phyloP scores from a whole-genome alignment of 805 yeast species.

The Wickerhamiella slavikovae region DNA sequence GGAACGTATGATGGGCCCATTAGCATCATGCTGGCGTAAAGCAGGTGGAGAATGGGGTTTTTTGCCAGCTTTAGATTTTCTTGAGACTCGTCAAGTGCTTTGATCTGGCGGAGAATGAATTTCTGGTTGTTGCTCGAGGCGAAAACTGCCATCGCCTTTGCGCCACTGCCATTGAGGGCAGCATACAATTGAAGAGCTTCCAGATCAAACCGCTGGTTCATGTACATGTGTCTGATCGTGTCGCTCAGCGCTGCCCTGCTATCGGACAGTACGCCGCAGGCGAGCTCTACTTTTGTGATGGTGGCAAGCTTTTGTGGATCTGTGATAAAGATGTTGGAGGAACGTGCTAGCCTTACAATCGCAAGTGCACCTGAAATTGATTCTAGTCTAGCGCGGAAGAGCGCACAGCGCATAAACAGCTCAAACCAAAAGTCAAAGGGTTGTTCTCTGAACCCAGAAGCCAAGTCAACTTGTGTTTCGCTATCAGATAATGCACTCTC shows the following conservation, averaged over 20 bases:
- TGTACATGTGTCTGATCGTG: constrained; percentile 40
- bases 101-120: constrained; percentile 70
- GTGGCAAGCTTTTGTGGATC: constrained; percentile 38
- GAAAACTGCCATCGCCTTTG: constrained; percentile 34
- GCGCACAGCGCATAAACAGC: constrained; percentile 58
- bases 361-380: constrained; percentile 42
- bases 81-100: constrained; percentile 62
- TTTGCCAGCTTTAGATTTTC: constrained; percentile 18
- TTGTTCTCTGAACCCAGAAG: constrained; percentile 47
- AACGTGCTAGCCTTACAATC: constrained; percentile 52
- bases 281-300: constrained; percentile 44
- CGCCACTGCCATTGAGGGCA: constrained; percentile 44
- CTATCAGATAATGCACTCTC: constrained; percentile 18
- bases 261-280: constrained; percentile 29
- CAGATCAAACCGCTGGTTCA: constrained; percentile 57
- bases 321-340: constrained; percentile 58
- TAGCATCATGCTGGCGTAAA: constrained; percentile 64
- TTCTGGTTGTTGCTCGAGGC: constrained; percentile 76
- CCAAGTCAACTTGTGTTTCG: constrained; percentile 4
- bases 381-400: constrained; percentile 42
- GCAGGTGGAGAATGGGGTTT: constrained; percentile 47
- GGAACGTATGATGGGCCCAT: constrained; percentile 70
- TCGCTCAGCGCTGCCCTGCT: constrained; percentile 37
- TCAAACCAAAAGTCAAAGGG: constrained; percentile 68
- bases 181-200: constrained; percentile 44